Evolutionary conservation across 371 early-diverging fungal species (phyloP).

Genomic region (Actinomortierella wolfii): DNA sequence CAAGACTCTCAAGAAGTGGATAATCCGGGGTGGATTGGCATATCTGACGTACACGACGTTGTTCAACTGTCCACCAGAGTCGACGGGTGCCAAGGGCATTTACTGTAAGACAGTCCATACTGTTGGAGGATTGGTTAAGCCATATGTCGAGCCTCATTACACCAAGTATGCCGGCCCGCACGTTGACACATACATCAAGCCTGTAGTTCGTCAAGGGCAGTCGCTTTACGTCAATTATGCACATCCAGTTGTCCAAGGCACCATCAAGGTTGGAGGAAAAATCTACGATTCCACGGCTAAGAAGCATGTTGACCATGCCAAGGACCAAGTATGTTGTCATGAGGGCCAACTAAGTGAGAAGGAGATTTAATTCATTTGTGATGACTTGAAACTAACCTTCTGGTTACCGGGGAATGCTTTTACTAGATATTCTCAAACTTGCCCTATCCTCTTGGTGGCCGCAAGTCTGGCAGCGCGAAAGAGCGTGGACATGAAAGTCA

Average conservation of each 20-base stretch:
- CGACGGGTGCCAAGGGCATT: constrained; percentile 28
- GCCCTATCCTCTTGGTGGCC: constrained; percentile 23
- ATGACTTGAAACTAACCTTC: no score
- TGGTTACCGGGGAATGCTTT: no score
- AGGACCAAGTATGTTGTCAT: constrained; percentile 34
- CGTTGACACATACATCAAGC: constrained; percentile 36
- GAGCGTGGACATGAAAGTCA: not conserved
- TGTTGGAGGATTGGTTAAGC: constrained; percentile 27
- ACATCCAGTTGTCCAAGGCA: constrained; percentile 35
- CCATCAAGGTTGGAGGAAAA: constrained; percentile 17
- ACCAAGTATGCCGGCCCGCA: constrained; percentile 33
- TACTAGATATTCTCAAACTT: constrained; percentile 22
- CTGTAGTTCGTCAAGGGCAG: constrained; percentile 24
- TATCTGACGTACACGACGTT: constrained; percentile 40
- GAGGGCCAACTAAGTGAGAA: not conserved
- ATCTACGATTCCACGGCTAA: constrained; percentile 36
- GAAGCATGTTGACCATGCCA: constrained; percentile 42
- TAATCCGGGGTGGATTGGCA: constrained; percentile 33
- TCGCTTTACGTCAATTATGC: constrained; percentile 35
- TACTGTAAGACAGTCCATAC: constrained; percentile 42
- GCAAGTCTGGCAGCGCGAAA: constrained; percentile 2
- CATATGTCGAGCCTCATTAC: constrained; percentile 33
- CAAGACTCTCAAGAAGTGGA: constrained; percentile 33
- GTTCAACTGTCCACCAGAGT: constrained; percentile 27
- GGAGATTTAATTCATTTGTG: no score